Conservation (phyloP, 495 filamentous ascomycete species). For the Niebla homalea region DNA sequence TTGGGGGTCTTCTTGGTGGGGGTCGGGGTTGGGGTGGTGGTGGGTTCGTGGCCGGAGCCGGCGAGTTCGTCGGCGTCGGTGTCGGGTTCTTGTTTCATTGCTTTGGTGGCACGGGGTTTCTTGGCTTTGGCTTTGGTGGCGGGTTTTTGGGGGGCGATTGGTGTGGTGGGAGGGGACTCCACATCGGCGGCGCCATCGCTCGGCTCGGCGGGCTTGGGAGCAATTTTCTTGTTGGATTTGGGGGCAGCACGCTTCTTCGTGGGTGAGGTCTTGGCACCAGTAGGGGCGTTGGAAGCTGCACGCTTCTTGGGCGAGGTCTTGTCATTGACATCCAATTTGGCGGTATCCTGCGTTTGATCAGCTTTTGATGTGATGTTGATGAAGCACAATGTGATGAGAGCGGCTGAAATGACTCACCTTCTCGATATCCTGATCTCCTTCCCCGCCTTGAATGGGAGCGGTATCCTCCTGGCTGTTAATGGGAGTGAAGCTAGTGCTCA, state of each 20-base stretch:
- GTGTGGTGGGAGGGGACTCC: neutral
- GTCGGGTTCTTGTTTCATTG: neutral
- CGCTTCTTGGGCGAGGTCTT: neutral
- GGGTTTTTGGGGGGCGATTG: neutral
- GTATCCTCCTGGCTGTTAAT: neutral
- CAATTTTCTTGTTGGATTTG: neutral
- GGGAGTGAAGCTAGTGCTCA: too few relatives aligned
- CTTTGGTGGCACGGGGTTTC: too few relatives aligned
- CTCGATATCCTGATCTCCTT: neutral
- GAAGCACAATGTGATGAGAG: neutral
- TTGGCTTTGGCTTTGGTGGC: neutral
- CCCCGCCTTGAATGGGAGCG: neutral
- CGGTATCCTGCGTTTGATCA: neutral
- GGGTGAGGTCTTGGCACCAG: neutral
- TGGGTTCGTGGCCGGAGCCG: neutral
- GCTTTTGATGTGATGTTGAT: neutral
- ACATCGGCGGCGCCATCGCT: neutral
- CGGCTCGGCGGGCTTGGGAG: neutral
- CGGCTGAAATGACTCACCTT: neutral
- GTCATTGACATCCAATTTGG: neutral
- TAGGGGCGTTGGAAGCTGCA: neutral
- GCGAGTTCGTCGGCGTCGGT: neutral
- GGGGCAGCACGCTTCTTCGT: neutral
- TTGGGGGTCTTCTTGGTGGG: neutral
- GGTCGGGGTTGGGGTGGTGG: neutral